Evolutionary conservation across 345 rosid species (phyloP).

Genomic region (Camelina hispida): DNA sequence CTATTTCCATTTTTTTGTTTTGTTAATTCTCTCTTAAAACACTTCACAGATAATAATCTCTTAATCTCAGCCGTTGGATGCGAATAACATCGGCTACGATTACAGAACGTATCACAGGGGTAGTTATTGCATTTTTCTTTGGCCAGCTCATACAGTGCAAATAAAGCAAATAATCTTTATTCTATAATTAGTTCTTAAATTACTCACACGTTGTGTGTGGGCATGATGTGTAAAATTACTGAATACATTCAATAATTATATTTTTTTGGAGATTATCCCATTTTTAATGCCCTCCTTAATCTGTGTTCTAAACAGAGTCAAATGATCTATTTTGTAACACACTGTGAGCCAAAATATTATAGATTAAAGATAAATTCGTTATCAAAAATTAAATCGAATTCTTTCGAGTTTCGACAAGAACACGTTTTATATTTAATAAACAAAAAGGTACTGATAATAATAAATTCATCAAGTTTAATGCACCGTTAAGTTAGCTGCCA

Average conservation of each 20-base stretch:
- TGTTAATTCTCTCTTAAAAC: background rate
- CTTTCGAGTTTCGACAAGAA: background rate
- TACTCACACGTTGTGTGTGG: conserved; percentile 16
- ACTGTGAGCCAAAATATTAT: background rate
- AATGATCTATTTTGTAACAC: no score
- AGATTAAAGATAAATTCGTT: background rate
- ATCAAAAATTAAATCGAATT: background rate
- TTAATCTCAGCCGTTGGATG: conserved; percentile 45
- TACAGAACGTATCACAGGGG: background rate
- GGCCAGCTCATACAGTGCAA: conserved; percentile 45
- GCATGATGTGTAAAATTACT: conserved; percentile 21
- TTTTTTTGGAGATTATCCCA: background rate
- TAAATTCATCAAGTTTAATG: conserved; percentile 15
- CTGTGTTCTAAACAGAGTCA: no score
- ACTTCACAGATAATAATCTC: background rate
- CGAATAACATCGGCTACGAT: conserved; percentile 9
- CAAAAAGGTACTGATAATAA: background rate
- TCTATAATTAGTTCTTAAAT: conserved; percentile 21
- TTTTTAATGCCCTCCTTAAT: background rate
- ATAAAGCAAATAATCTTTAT: conserved; percentile 29
- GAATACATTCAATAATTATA: background rate
- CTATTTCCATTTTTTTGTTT: background rate
- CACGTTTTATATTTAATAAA: conserved; percentile 10
- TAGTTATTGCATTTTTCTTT: conserved; percentile 19
- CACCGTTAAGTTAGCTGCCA: conserved; percentile 38